These are phyloP conservation scores for Cryoendolithus antarcticus DNA, from an alignment of 2,329 filamentous ascomycete genomes.

Conservation along the genomic window DNA sequence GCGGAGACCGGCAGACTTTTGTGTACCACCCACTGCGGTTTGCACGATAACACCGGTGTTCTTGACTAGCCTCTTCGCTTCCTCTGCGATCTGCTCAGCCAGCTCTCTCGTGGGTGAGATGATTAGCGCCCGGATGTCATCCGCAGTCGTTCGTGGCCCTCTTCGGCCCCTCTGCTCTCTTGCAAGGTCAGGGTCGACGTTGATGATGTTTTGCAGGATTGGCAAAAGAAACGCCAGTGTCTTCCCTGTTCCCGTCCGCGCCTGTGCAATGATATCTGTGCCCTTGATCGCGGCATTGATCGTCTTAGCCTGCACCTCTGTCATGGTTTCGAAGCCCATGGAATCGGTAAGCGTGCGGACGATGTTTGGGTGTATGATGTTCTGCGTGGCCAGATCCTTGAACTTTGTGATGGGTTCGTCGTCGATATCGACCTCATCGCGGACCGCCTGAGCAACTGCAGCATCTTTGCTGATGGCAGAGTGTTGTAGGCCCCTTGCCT, in stretches of 20 bases:
- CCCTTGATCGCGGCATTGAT: constrained; percentile 71
- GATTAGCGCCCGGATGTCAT: constrained; percentile 47
- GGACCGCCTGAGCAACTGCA: constrained; percentile 11
- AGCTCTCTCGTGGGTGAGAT: constrained; percentile 52
- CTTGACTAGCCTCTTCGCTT: constrained; percentile 56
- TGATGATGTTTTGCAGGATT: constrained; percentile 65
- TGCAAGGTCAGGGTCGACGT: constrained; percentile 49
- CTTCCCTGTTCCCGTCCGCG: constrained; percentile 94
- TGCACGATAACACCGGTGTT: constrained; percentile 57
- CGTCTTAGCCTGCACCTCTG: constrained; percentile 76
- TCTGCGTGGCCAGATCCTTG: constrained; percentile 29
- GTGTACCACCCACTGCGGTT: constrained; percentile 80
- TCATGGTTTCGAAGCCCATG: constrained; percentile 77
- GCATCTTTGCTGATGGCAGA: constrained; percentile 25
- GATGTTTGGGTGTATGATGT: constrained; percentile 50
- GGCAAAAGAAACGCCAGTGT: constrained; percentile 88
- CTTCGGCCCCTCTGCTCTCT: constrained; percentile 30
- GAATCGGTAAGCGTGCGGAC: constrained; percentile 55
- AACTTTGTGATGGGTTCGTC: constrained; percentile 28
- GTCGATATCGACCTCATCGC: constrained; percentile 12
- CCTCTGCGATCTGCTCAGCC: constrained; percentile 53
- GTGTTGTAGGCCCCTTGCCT: constrained; percentile 23
- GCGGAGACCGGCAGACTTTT: constrained; percentile 56
- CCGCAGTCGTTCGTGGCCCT: constrained; percentile 36
- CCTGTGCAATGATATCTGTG: constrained; percentile 77